A percentile compares a stretch with the other conserved stretches of the same genome.
These are phyloP conservation scores for Alternaria viburni DNA, from an alignment of 2,329 filamentous ascomycete species.

Conservation along the genomic window DNA sequence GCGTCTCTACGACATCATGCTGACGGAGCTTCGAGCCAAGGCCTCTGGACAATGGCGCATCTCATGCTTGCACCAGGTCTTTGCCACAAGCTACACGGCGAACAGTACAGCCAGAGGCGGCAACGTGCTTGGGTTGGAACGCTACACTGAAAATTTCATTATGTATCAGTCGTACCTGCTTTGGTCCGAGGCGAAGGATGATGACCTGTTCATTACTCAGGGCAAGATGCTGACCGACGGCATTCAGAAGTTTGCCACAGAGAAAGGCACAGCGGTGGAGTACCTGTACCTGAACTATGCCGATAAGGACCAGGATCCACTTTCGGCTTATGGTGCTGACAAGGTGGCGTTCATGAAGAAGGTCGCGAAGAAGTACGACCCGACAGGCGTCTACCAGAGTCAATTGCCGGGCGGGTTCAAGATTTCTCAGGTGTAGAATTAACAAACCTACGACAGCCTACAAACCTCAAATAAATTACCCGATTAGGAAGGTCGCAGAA, in stretches of 20 bases:
- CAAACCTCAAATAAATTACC: neutral
- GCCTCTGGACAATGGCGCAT: constrained; percentile 5
- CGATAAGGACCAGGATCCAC: constrained; percentile 41
- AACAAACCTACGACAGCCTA: neutral
- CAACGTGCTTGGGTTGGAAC: constrained; percentile 32
- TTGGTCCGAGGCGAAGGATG: constrained; percentile 15
- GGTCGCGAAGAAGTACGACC: constrained; percentile 49
- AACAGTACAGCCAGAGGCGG: constrained; percentile 23
- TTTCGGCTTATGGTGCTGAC: constrained; percentile 49
- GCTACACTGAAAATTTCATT: constrained; percentile 19
- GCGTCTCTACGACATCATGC: neutral
- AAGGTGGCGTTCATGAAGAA: constrained; percentile 44
- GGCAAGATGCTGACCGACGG: constrained; percentile 13
- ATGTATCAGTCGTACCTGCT: constrained; percentile 21
- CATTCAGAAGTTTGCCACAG: constrained; percentile 15
- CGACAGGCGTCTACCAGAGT: constrained; percentile 48
- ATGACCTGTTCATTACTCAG: neutral
- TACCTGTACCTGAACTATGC: constrained; percentile 45
- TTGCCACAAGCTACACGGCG: constrained; percentile 17
- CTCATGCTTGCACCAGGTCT: constrained; percentile 28
- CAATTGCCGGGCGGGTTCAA: constrained; percentile 53
- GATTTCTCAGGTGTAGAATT: constrained; percentile 13
- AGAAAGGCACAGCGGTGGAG: constrained; percentile 3
- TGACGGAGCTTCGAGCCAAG: neutral
- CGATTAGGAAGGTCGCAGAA: neutral